Evolutionary conservation across 208 protist genomes (phyloP), one percentile per base, ranked within the genome.

Genomic region (Leishmania tropica): DNA sequence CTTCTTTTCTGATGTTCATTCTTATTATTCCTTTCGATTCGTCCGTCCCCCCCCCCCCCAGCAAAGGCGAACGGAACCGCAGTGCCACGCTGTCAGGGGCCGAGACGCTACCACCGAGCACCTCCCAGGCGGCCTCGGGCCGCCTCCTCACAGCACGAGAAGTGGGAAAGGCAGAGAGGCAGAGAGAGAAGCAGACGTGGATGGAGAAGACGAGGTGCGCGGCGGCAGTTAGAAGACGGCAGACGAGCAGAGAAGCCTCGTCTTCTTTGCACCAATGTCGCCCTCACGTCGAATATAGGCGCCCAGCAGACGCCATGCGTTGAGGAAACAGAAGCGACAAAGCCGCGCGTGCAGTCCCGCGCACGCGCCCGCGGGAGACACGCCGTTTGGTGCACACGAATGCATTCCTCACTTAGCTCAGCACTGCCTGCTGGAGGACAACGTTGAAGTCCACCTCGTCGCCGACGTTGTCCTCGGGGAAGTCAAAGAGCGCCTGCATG

Each of bases 401-500:
- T 13, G 13, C 28, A 2, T 15, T 10, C 21, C 28, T 31, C 68
- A 0, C 15, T 62, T 62, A 79, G 47, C 67, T 71, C 58, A 76
- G 74, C 51, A 94, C 83, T 5, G 87, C 90, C 47, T 94, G 81
- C 54, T 86, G 70, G 47, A 93, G 48, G 3, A 94, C 83, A 24
- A 93, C 72, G 78, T n/a, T 62, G 35, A 83, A 77, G 75, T 87
- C 70, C 37, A 89, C 35, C 54, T 83, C 81, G 7, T 83, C 74
- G 17, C 76, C 85, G 0, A 89, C 77, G 71, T 94, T 95, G 47
- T 93, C 92, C 48, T 88, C 83, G 13, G 90, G 90, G 72, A 90
- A 95, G 78, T 94, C 89, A 76, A 96, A 96, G 42, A 94, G 85
- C n/a, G 53, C 67, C 81, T 93, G 89, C 80, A 75, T 85, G 35